Conservation (phyloP, 345 rosid genomes). For the Hirschfeldia incana region DNA sequence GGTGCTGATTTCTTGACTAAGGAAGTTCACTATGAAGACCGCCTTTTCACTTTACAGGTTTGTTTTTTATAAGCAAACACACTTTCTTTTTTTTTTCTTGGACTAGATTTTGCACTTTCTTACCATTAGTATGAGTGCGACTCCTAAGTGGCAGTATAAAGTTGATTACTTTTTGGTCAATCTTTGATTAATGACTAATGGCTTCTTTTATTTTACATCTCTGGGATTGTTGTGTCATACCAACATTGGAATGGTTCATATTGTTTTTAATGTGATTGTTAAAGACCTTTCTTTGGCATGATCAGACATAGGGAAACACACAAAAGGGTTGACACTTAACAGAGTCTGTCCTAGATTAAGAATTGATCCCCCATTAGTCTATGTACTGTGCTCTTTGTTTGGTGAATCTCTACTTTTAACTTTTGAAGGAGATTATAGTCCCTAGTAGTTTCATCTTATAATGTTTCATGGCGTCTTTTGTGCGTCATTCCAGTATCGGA, state of each 20-base stretch:
- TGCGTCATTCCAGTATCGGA: no score
- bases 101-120: not conserved
- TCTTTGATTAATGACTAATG: not conserved
- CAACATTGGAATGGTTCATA: not conserved
- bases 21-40: constrained; percentile 89
- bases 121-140: not conserved
- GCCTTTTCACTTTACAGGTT: constrained; percentile 93
- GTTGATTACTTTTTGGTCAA: not conserved
- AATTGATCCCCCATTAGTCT: not conserved
- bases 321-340: not conserved
- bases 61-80: constrained; percentile 1
- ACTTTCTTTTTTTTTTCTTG: not conserved
- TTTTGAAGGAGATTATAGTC: no score
- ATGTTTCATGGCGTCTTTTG: no score
- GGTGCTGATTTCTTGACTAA: constrained; percentile 96
- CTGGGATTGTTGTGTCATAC: not conserved
- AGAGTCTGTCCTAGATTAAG: not conserved
- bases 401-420: no score
- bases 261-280: not conserved
- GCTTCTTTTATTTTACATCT: no score
- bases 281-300: not conserved
- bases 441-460: no score
- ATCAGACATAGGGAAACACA: not conserved
- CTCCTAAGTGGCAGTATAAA: not conserved
- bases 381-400: not conserved